Percentiles rank a stretch among this genome's conserved stretches.
phyloP scores from a whole-genome alignment of 257 asterid genomes.

The Solanum bukasovii region DNA sequence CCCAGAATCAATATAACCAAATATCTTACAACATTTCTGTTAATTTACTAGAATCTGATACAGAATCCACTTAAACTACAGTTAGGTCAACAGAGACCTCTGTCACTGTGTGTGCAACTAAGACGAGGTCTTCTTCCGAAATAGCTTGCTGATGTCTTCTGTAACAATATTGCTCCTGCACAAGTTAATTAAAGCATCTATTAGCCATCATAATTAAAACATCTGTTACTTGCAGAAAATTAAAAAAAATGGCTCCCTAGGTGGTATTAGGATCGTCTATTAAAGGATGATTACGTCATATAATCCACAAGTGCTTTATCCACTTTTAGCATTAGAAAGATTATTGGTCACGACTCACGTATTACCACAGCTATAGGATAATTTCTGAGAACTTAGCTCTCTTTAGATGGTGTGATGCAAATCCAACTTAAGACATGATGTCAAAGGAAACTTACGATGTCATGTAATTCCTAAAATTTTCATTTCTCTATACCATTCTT shows the following conservation, averaged over 20 bases:
- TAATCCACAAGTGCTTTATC: not conserved
- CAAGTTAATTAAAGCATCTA: not conserved
- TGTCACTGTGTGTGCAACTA: not conserved
- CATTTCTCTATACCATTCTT: not conserved
- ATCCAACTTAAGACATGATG: not conserved
- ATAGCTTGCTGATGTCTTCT: conserved; percentile 78
- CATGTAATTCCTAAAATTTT: not conserved
- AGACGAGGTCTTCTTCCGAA: conserved; percentile 45
- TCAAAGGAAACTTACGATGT: not conserved
- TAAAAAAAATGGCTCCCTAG: not conserved
- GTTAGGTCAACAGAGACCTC: not conserved
- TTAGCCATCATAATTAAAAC: not conserved
- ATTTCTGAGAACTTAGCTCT: not conserved
- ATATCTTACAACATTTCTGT: not conserved
- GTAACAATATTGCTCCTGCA: conserved; percentile 88
- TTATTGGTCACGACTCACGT: not conserved
- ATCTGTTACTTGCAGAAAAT: not conserved
- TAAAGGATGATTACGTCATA: not conserved
- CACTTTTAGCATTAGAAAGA: not conserved
- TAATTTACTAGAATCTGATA: not conserved
- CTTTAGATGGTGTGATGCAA: not conserved
- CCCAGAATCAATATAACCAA: not conserved
- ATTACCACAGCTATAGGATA: not conserved
- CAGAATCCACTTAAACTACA: not conserved
- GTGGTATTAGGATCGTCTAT: not conserved